phyloP scores from a whole-genome alignment of 345 rosid species.

The Xanthoceras sorbifolium region DNA sequence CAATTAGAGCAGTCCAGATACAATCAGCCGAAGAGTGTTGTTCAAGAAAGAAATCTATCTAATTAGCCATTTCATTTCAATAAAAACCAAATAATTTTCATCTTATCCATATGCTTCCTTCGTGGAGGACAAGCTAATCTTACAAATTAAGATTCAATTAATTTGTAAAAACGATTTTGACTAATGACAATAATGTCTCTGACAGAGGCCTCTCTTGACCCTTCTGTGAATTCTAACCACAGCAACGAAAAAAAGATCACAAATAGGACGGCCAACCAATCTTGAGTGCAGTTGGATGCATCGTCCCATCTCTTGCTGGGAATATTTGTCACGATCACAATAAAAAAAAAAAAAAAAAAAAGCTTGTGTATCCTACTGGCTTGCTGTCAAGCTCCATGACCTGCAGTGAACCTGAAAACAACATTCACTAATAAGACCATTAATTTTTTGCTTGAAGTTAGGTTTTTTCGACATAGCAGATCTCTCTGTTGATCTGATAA shows the following conservation, averaged over 20 bases:
- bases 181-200: no score
- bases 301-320: background rate
- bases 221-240: background rate
- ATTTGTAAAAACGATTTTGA: no score
- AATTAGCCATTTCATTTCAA: no score
- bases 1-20: no score
- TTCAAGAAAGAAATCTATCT: no score
- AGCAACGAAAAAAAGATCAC: background rate
- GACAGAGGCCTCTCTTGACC: no score
- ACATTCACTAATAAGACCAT: background rate
- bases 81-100: no score
- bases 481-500: background rate
- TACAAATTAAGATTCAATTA: no score
- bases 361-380: background rate
- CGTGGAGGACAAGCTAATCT: background rate
- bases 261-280: background rate
- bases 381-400: no score
- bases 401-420: background rate
- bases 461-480: background rate
- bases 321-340: background rate
- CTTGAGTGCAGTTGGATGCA: no score
- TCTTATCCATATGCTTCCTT: background rate
- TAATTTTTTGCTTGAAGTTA: background rate
- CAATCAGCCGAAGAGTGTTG: no score
- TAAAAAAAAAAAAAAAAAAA: no score